phyloP scores from a whole-genome alignment of 306 rosid genomes.

The Lupinus albus region DNA sequence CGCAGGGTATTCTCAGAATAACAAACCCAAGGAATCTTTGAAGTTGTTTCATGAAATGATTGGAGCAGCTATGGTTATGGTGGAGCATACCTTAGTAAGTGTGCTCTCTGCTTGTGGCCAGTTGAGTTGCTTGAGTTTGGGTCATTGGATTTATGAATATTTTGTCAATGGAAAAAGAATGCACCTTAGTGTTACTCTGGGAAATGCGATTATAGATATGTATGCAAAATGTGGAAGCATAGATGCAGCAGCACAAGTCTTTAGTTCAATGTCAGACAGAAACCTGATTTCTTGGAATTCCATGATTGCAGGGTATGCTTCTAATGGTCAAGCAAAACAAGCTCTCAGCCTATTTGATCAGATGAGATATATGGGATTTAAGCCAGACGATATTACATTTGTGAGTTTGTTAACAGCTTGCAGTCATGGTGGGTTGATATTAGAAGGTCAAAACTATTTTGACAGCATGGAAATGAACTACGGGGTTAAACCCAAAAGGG shows the following conservation, averaged over 20 bases:
- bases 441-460: slow-evolving; percentile 58
- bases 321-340: slow-evolving; percentile 59
- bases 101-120: slow-evolving; percentile 80
- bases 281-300: slow-evolving; percentile 76
- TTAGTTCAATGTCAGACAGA: slow-evolving; percentile 50
- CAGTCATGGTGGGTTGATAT: slow-evolving; percentile 69
- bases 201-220: slow-evolving; percentile 72
- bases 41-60: slow-evolving; percentile 64
- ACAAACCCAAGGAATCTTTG: slow-evolving; percentile 61
- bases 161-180: slow-evolving; percentile 41
- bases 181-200: slow-evolving; percentile 50
- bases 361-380: slow-evolving; percentile 48
- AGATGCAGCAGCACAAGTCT: slow-evolving; percentile 53
- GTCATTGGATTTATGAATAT: slow-evolving; percentile 56
- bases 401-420: slow-evolving; percentile 74
- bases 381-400: slow-evolving; percentile 67
- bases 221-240: slow-evolving; percentile 82
- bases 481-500: slow-evolving; percentile 62
- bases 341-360: slow-evolving; percentile 59
- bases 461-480: slow-evolving; percentile 53
- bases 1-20: slow-evolving; percentile 77
- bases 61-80: slow-evolving; percentile 47
- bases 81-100: slow-evolving; percentile 69
- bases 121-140: slow-evolving; percentile 62
- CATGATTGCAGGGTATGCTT: slow-evolving; percentile 67